These are phyloP conservation scores for Didymella segeticola DNA, from an alignment of 2,329 filamentous ascomycete genomes.

Conservation along the genomic window DNA sequence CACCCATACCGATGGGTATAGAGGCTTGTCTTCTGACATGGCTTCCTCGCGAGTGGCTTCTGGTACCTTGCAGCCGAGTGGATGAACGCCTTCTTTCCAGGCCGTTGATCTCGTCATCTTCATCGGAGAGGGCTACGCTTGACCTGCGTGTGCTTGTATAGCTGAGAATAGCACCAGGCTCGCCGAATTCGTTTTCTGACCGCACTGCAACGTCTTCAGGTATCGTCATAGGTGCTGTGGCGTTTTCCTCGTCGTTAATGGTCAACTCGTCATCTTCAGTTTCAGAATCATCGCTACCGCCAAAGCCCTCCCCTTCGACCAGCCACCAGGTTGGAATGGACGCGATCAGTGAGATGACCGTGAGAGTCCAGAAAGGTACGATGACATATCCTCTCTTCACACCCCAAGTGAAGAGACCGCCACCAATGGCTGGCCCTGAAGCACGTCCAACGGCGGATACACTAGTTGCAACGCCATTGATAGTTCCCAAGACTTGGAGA, in stretches of 20 bases:
- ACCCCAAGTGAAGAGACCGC: constrained; percentile 76
- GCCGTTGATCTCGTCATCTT: constrained; percentile 21
- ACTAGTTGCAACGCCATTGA: constrained; percentile 90
- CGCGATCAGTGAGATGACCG: constrained; percentile 67
- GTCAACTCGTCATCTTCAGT: constrained; percentile 36
- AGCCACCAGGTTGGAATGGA: constrained; percentile 77
- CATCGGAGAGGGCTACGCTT: constrained; percentile 34
- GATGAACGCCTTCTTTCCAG: constrained; percentile 21
- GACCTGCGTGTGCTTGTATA: constrained; percentile 39
- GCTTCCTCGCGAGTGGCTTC: constrained; percentile 42
- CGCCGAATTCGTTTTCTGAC: constrained; percentile 51
- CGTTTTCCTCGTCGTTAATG: constrained; percentile 24
- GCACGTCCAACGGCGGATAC: constrained; percentile 82
- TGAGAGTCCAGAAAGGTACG: constrained; percentile 82
- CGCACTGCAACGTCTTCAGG: constrained; percentile 23
- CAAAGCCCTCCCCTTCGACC: constrained; percentile 74
- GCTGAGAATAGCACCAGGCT: constrained; percentile 41
- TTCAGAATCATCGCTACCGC: constrained; percentile 47
- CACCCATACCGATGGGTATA: constrained; percentile 55
- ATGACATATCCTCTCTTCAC: constrained; percentile 78
- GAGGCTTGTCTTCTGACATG: constrained; percentile 49
- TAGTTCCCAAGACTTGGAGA: constrained; percentile 78
- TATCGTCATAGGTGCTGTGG: not conserved
- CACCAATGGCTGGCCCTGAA: constrained; percentile 75
- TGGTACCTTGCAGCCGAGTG: constrained; percentile 20